Conservation (phyloP, 768 basidiomycete species). For the Calocybe indica region DNA sequence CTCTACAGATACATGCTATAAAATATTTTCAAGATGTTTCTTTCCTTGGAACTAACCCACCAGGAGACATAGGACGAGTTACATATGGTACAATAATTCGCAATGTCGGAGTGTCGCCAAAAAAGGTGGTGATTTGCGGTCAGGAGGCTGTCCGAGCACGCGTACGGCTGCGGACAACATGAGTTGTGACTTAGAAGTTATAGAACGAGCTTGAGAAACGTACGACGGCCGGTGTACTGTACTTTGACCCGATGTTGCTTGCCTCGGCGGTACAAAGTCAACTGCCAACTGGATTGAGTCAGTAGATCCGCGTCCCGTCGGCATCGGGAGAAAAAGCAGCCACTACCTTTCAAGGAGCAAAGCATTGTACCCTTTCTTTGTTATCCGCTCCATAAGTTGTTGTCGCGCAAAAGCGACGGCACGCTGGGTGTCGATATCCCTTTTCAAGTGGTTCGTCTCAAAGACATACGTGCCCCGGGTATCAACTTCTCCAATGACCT, state of each 20-base stretch:
- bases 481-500: constrained; percentile 44
- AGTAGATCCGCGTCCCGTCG: constrained; percentile 2
- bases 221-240: constrained; percentile 61
- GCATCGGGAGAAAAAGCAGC: not conserved
- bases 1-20: too few relatives aligned
- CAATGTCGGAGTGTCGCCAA: not conserved
- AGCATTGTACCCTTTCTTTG: constrained; percentile 53
- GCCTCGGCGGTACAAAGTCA: constrained; percentile 59
- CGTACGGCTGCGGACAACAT: constrained; percentile 35
- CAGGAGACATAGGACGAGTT: too few relatives aligned
- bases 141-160: constrained; percentile 28
- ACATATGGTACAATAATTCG: not conserved
- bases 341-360: constrained; percentile 62
- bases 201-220: constrained; percentile 10
- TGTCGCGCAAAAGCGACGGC: constrained; percentile 59
- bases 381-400: constrained; percentile 52
- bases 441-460: constrained; percentile 43
- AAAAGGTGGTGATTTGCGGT: constrained; percentile 10
- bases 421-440: constrained; percentile 39
- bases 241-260: constrained; percentile 63
- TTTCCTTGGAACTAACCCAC: too few relatives aligned
- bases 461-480: constrained; percentile 60
- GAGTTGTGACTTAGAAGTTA: too few relatives aligned
- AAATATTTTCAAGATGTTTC: too few relatives aligned
- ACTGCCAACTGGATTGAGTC: constrained; percentile 45